phyloP scores from a whole-genome alignment of 1,284 basidiomycete species.

The Volvariella volvacea region DNA sequence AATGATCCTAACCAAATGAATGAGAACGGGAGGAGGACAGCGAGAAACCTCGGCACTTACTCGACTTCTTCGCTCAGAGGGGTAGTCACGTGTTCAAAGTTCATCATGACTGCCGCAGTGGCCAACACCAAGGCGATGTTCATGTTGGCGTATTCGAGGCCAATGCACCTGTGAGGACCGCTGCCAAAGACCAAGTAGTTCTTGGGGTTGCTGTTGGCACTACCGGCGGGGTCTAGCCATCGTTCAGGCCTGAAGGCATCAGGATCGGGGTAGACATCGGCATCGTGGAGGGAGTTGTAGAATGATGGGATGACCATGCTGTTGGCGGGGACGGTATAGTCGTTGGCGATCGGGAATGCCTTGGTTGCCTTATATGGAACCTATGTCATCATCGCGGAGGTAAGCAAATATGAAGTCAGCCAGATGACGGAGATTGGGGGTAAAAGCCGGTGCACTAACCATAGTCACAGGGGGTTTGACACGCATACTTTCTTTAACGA shows the following conservation, averaged over 20 bases:
- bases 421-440: background rate
- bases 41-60: constrained; percentile 38
- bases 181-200: constrained; percentile 96
- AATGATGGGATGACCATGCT: constrained; percentile 98
- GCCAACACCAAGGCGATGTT: constrained; percentile 87
- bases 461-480: constrained; percentile 90
- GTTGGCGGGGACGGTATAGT: constrained; percentile 88
- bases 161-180: constrained; percentile 93
- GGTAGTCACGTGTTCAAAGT: constrained; percentile 88
- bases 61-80: constrained; percentile 76
- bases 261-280: constrained; percentile 82
- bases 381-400: constrained; percentile 26
- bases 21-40: constrained; percentile 6
- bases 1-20: constrained; percentile 54
- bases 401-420: constrained; percentile 11
- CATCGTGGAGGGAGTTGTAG: constrained; percentile 91
- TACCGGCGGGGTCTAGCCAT: constrained; percentile 82
- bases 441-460: constrained; percentile 39
- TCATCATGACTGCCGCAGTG: constrained; percentile 75
- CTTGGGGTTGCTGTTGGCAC: constrained; percentile 82
- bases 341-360: constrained; percentile 84
- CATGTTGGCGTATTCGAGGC: constrained; percentile 88
- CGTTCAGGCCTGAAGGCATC: constrained; percentile 84
- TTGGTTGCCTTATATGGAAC: constrained; percentile 91
- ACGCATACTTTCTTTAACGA: constrained; percentile 90